phyloP scores from a whole-genome alignment of 2,329 filamentous ascomycete genomes.

The Aschersonia sp. region DNA sequence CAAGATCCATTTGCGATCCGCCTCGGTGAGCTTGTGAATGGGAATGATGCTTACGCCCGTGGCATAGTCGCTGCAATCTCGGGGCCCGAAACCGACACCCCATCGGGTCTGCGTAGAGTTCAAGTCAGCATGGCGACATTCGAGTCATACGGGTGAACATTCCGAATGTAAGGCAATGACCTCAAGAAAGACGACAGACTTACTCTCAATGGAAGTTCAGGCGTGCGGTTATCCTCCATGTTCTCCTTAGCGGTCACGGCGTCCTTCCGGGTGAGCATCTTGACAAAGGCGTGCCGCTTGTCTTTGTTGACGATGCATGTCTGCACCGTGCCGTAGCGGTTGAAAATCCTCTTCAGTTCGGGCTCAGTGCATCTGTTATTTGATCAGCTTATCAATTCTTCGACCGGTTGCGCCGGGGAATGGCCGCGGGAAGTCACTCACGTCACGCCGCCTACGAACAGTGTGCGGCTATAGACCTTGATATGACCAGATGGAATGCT shows the following conservation, averaged over 20 bases:
- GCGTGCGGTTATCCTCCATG: conserved; percentile 66
- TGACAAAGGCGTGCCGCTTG: conserved; percentile 96
- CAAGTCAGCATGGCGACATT: conserved; percentile 1
- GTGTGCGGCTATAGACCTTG: conserved; percentile 84
- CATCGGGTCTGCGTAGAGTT: conserved; percentile 58
- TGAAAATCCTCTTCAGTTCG: conserved; percentile 71
- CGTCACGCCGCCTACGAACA: conserved; percentile 94
- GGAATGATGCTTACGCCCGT: conserved; percentile 89
- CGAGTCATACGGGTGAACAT: too few species aligned
- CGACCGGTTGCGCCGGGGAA: not conserved
- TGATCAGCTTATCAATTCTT: not conserved
- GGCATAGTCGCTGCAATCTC: conserved; percentile 92
- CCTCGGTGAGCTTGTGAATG: conserved; percentile 82
- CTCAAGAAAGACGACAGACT: conserved; percentile 15
- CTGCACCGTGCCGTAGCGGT: conserved; percentile 73
- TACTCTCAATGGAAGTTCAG: conserved; percentile 60
- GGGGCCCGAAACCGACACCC: conserved; percentile 93
- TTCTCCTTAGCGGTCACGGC: conserved; percentile 71
- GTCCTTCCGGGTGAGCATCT: conserved; percentile 85
- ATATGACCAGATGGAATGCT: conserved; percentile 63
- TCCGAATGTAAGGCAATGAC: too few species aligned
- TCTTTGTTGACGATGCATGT: conserved; percentile 97
- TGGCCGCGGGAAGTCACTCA: conserved; percentile 30
- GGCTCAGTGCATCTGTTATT: conserved; percentile 52
- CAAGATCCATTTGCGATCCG: conserved; percentile 93